phyloP scores from a whole-genome alignment of 2,329 filamentous ascomycete genomes.

The Sporothrix brasiliensis region DNA sequence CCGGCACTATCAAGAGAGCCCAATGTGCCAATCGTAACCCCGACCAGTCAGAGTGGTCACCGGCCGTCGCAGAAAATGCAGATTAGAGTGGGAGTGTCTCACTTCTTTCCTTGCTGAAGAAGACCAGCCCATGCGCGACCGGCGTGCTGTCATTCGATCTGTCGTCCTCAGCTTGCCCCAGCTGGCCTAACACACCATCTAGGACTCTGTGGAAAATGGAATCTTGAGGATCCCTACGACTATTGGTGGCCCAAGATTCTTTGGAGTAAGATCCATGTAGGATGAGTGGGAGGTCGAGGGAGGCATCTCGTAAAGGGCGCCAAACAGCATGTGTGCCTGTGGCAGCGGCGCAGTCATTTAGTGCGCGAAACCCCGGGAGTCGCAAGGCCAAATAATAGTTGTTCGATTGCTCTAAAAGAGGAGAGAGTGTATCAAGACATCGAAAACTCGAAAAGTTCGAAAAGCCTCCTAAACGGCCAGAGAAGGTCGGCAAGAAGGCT shows the following conservation, averaged over 20 bases:
- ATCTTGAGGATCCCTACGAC: neutral
- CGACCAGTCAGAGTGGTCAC: constrained; percentile 28
- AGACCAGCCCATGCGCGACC: neutral
- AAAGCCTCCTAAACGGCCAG: constrained; percentile 11
- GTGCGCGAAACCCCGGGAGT: neutral
- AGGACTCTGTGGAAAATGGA: neutral
- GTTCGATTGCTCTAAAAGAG: neutral
- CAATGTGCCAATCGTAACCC: neutral
- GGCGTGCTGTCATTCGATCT: constrained; percentile 15
- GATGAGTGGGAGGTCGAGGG: neutral
- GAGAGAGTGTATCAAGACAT: neutral
- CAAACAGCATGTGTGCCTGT: neutral
- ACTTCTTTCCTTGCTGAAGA: constrained; percentile 22
- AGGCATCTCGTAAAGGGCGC: neutral
- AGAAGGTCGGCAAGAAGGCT: constrained; percentile 4
- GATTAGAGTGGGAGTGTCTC: constrained; percentile 19
- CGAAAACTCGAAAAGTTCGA: neutral
- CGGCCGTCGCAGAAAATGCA: constrained; percentile 23
- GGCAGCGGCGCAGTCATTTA: neutral
- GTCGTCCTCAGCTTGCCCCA: constrained; percentile 1
- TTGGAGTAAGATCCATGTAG: neutral
- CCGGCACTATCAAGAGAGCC: neutral
- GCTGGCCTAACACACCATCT: constrained; percentile 20
- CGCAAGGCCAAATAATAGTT: neutral
- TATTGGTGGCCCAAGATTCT: neutral